Evolutionary conservation across 345 rosid species (phyloP), one percentile per base, ranked within the genome.

Genomic region (Corchorus olitorius): DNA sequence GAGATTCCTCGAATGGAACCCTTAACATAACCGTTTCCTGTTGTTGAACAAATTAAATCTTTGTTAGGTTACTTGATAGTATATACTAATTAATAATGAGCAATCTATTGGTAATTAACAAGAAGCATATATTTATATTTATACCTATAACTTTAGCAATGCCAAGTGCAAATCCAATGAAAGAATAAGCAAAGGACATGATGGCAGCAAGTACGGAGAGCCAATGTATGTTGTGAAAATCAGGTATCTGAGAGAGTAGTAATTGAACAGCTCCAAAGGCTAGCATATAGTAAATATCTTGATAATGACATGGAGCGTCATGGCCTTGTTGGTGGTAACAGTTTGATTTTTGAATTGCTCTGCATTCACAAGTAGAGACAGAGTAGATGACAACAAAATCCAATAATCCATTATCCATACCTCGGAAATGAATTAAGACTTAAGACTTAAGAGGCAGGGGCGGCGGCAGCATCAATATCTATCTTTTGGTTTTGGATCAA

Each of bases 131-230:
- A 27, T 27, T 27, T 27, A 27, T 1, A 27, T 1, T 27, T 7
- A 8, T 83, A 89, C 91, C 88, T 62, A 82, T 67, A 3, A 86
- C 87, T 73, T 79, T 73, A 0, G 81, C 82, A 0, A 88, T 1
- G 62, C 92, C 90, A 61, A 90, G 92, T 56, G 71, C 90, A 1
- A 83, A 63, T 61, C 94, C 94, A 0, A 85, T 87, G 33, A 62
- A 82, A 54, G 94, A 54, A 72, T 90, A 90, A 52, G 86, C 16
- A 41, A 87, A 84, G 70, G 92, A 86, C 94, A 88, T 88, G 76
- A 75, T 16, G 7, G 92, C 89, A 62, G 94, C 88, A 39, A 84
- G 6, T 33, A 84, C 7, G 0, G 94, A 90, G 15, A 90, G 85
- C 87, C 90, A 87, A 33, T 67, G 43, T 65, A 90, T 78, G 81